These are phyloP conservation scores for Cucurbita pepo DNA, from an alignment of 306 rosid genomes.

Conservation along the genomic window DNA sequence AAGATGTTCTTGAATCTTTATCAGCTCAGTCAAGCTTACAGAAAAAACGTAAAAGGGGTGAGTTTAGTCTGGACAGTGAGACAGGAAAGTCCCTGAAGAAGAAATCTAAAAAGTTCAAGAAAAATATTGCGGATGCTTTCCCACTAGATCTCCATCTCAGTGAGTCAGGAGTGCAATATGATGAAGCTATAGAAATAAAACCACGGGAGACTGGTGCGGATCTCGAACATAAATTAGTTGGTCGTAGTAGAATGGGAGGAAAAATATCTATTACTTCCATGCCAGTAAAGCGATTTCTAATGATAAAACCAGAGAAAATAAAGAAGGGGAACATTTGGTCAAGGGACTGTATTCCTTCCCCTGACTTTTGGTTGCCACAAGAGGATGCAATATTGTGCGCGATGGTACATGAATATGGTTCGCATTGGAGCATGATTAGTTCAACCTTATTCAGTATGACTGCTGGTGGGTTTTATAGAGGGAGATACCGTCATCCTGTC, in stretches of 20 bases:
- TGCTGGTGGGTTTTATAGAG: constrained; percentile 82
- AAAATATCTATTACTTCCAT: constrained; percentile 74
- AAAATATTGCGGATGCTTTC: constrained; percentile 32
- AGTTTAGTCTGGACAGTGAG: constrained; percentile 24
- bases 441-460: constrained; percentile 64
- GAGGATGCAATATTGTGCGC: constrained; percentile 95
- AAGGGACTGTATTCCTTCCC: constrained; percentile 74
- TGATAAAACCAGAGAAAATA: constrained; percentile 74
- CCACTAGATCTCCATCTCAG: constrained; percentile 46
- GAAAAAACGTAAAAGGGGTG: constrained; percentile 65
- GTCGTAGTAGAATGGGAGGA: constrained; percentile 77
- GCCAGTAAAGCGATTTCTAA: constrained; percentile 69
- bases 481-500: constrained; percentile 86
- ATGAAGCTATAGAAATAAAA: constrained; percentile 38
- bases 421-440: constrained; percentile 84
- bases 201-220: constrained; percentile 36
- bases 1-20: constrained; percentile 26
- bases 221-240: constrained; percentile 45
- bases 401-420: constrained; percentile 82
- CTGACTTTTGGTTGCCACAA: constrained; percentile 82
- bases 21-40: constrained; percentile 38
- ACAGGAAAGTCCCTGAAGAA: constrained; percentile 38
- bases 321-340: constrained; percentile 77
- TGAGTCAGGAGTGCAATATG: constrained; percentile 36
- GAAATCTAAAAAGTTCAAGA: constrained; percentile 75